phyloP scores from a whole-genome alignment of 2,329 filamentous ascomycete genomes.

The Teratosphaeria destructans region DNA sequence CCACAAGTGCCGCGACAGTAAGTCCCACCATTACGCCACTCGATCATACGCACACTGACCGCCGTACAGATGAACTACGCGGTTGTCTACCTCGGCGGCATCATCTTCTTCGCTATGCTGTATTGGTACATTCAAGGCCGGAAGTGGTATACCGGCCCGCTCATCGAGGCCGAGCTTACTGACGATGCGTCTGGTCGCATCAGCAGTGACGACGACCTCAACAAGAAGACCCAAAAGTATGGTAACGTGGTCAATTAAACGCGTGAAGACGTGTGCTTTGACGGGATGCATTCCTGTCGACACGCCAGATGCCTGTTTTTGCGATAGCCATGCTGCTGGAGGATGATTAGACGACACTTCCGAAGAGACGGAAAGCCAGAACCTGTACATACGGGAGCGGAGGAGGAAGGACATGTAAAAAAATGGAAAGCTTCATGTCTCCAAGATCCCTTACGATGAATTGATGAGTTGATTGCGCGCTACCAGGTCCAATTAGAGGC shows the following conservation, averaged over 20 bases:
- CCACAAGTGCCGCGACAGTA: constrained; percentile 37
- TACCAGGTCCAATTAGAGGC: neutral
- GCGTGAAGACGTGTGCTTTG: neutral
- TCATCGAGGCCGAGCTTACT: constrained; percentile 23
- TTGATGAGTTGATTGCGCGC: too few species aligned
- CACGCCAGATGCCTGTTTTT: neutral
- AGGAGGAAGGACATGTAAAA: too few species aligned
- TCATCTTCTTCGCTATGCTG: constrained; percentile 32
- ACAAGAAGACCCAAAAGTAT: constrained; percentile 6
- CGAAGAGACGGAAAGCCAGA: neutral
- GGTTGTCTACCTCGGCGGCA: constrained; percentile 39
- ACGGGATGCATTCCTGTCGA: neutral
- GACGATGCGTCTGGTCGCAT: constrained; percentile 9
- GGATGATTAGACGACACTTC: neutral
- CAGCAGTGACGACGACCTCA: constrained; percentile 9
- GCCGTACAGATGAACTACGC: constrained; percentile 44
- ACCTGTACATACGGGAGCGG: too few species aligned
- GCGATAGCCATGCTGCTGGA: neutral
- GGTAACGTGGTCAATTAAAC: neutral
- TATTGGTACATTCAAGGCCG: constrained; percentile 40
- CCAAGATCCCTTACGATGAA: too few species aligned
- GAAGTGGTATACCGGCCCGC: constrained; percentile 40
- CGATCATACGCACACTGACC: neutral
- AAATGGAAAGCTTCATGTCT: too few species aligned
- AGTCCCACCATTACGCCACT: constrained; percentile 8